Percentiles rank a stretch among this genome's conserved stretches.
phyloP scores from a whole-genome alignment of 352 stramenopile genomes.

The Pythium phragmiticola region DNA sequence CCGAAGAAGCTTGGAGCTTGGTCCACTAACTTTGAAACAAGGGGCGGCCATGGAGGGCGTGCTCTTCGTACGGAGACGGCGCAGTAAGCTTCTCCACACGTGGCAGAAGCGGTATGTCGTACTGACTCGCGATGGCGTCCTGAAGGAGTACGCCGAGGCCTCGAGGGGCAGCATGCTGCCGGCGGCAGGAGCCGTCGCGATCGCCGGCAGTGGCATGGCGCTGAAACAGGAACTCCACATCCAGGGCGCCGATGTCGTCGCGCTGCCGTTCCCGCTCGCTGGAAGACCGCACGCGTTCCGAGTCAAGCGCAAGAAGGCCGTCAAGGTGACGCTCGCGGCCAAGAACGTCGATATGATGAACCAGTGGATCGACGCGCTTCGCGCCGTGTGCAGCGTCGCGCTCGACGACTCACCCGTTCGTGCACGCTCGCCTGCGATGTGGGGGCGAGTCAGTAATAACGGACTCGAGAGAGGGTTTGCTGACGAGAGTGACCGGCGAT shows the following conservation, averaged over 20 bases:
- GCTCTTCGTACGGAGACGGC: constrained; percentile 46
- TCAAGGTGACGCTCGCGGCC: constrained; percentile 46
- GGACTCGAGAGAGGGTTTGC: background rate
- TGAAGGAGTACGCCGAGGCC: constrained; percentile 51
- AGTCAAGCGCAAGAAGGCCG: constrained; percentile 29
- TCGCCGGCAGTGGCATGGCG: constrained; percentile 44
- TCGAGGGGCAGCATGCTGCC: constrained; percentile 12
- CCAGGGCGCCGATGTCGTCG: constrained; percentile 33
- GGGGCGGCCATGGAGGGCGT: constrained; percentile 50
- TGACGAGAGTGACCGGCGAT: background rate
- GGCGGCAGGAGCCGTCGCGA: background rate
- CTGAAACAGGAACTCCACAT: constrained; percentile 47
- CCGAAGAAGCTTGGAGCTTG: background rate
- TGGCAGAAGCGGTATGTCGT: constrained; percentile 78
- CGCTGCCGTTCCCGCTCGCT: constrained; percentile 49
- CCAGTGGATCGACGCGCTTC: constrained; percentile 46
- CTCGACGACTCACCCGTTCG: constrained; percentile 1
- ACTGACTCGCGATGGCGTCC: constrained; percentile 38
- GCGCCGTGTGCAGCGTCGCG: constrained; percentile 22
- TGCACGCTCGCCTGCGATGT: constrained; percentile 13
- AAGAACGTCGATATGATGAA: constrained; percentile 43
- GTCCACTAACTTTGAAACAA: background rate
- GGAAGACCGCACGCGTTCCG: constrained; percentile 59
- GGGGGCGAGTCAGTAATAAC: background rate
- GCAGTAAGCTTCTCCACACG: constrained; percentile 53